Evolutionary conservation across 2,329 filamentous ascomycete genomes (phyloP).

Genomic region (Fonsecaea erecta): DNA sequence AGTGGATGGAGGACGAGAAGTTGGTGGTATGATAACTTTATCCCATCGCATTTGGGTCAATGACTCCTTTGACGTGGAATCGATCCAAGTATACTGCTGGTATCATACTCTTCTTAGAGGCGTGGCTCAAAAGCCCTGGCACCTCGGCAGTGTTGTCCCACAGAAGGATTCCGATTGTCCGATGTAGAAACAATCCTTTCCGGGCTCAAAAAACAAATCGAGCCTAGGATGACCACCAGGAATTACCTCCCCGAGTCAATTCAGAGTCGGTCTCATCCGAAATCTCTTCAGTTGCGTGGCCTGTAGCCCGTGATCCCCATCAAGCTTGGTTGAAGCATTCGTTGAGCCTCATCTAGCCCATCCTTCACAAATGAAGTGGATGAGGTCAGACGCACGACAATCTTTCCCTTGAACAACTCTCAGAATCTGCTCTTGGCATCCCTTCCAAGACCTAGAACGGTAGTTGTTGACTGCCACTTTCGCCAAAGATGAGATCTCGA

Average conservation of each 20-base stretch:
- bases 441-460: neutral
- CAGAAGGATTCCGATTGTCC: neutral
- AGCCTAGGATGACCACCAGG: neutral
- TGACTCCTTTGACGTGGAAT: neutral
- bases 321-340: neutral
- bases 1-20: neutral
- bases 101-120: neutral
- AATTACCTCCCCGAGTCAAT: neutral
- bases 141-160: neutral
- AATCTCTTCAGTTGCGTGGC: neutral
- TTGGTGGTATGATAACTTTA: neutral
- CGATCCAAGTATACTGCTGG: neutral
- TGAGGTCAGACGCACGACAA: neutral
- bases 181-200: neutral
- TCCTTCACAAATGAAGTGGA: neutral
- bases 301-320: neutral
- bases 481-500: neutral
- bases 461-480: neutral
- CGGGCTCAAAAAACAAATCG: neutral
- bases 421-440: neutral
- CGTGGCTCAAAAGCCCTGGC: neutral
- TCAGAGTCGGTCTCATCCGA: neutral
- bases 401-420: neutral
- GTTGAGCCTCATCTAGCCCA: neutral
- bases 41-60: neutral